A percentile compares a stretch with the other conserved stretches of the same genome.
Conservation (phyloP, 495 filamentous ascomycete genomes). For the Niebla homalea region DNA sequence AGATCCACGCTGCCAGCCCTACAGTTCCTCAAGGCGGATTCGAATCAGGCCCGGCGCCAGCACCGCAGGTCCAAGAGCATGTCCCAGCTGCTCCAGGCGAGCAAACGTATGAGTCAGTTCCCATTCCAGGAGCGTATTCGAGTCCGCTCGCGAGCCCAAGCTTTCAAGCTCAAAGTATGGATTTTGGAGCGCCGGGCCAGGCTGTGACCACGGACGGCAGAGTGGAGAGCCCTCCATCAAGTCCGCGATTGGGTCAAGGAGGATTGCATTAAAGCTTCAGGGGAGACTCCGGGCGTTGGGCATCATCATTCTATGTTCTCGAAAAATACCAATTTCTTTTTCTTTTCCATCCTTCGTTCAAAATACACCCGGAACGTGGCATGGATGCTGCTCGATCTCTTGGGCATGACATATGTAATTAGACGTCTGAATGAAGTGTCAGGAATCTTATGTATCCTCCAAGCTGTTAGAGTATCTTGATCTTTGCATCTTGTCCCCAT, state of each 20-base stretch:
- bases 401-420: neutral
- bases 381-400: neutral
- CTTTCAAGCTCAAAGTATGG: constrained; percentile 14
- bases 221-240: constrained; percentile 27
- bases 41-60: constrained; percentile 12
- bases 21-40: constrained; percentile 47
- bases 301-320: neutral
- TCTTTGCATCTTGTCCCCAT: too few species aligned
- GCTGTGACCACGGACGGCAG: constrained; percentile 25
- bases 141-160: constrained; percentile 29
- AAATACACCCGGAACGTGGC: too few species aligned
- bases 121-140: constrained; percentile 38
- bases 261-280: constrained; percentile 8
- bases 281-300: neutral
- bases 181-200: constrained; percentile 17
- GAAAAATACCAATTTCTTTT: constrained; percentile 17
- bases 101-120: constrained; percentile 36
- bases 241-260: constrained; percentile 20
- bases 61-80: constrained; percentile 22
- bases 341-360: constrained; percentile 4
- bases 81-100: constrained; percentile 36
- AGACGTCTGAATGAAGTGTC: neutral
- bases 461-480: too few species aligned
- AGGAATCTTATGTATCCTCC: too few species aligned
- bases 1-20: constrained; percentile 64